phyloP scores from a whole-genome alignment of 2,329 filamentous ascomycete genomes.

The Diplodia corticola region DNA sequence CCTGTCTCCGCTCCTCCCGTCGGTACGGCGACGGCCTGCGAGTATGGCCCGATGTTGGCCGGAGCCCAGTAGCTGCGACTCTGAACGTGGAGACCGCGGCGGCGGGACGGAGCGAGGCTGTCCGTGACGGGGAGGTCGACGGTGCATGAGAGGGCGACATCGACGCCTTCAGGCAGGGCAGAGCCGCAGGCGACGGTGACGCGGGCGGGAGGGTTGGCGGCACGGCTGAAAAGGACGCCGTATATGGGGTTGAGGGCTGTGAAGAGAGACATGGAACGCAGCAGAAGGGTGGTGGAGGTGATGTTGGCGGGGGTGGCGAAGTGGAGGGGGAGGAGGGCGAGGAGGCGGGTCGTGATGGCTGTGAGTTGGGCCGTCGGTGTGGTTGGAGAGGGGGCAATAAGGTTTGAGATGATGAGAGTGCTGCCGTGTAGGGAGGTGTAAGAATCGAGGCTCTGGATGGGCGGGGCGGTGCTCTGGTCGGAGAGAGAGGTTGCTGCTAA shows the following conservation, averaged over 20 bases:
- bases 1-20: slow-evolving; percentile 28
- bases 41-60: slow-evolving; percentile 96
- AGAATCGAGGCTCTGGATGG: background rate
- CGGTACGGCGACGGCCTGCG: slow-evolving; percentile 72
- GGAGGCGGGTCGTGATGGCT: slow-evolving; percentile 42
- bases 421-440: slow-evolving; percentile 25
- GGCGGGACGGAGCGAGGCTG: slow-evolving; percentile 27
- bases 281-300: slow-evolving; percentile 60
- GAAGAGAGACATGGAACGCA: slow-evolving; percentile 81
- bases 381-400: slow-evolving; percentile 22
- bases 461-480: background rate
- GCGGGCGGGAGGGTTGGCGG: slow-evolving; percentile 78
- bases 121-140: slow-evolving; percentile 35
- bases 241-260: slow-evolving; percentile 73
- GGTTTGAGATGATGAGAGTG: slow-evolving; percentile 52
- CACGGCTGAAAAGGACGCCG: slow-evolving; percentile 65
- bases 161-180: slow-evolving; percentile 59
- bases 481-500: background rate
- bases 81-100: slow-evolving; percentile 77
- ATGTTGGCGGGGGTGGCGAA: slow-evolving; percentile 32
- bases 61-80: slow-evolving; percentile 96
- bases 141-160: slow-evolving; percentile 59
- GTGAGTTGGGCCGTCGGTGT: slow-evolving; percentile 36
- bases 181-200: slow-evolving; percentile 79
- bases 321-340: slow-evolving; percentile 30